Conservation (phyloP, 108 stramenopile species). For the Nitzschia sp. region DNA sequence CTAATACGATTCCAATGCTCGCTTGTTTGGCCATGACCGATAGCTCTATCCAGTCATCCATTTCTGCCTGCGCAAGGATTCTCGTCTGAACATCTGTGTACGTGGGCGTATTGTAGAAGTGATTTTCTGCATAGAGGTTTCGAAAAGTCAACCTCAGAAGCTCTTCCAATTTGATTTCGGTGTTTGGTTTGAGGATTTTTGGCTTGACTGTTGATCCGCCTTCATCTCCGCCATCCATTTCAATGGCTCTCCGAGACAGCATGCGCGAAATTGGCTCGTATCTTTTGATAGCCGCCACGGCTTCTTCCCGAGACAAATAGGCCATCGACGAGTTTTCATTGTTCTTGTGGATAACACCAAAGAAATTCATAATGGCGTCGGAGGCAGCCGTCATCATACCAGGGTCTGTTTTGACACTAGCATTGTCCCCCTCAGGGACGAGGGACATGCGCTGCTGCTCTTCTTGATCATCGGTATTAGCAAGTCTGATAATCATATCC, state of each 20-base stretch:
- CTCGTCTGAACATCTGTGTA: slow-evolving; percentile 9
- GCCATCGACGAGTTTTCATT: neutral
- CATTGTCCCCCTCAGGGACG: neutral
- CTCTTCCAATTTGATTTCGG: slow-evolving; percentile 33
- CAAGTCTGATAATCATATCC: slow-evolving; percentile 14
- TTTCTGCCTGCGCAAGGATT: neutral
- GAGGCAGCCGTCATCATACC: slow-evolving; percentile 4
- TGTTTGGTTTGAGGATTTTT: slow-evolving; percentile 28
- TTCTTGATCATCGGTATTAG: too few relatives aligned
- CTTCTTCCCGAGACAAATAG: slow-evolving; percentile 14
- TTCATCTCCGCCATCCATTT: too few relatives aligned
- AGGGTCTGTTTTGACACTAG: too few relatives aligned
- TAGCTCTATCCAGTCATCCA: slow-evolving; percentile 18
- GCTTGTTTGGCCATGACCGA: slow-evolving; percentile 26
- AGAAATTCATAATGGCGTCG: slow-evolving; percentile 9
- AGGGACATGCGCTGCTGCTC: neutral
- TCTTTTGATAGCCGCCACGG: slow-evolving; percentile 14
- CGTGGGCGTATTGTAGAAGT: slow-evolving; percentile 29
- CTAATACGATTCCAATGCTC: slow-evolving; percentile 31
- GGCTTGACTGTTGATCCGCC: too few relatives aligned
- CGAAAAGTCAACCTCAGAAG: slow-evolving; percentile 25
- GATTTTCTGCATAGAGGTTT: slow-evolving; percentile 25
- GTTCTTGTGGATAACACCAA: slow-evolving; percentile 22
- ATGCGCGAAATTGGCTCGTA: too few relatives aligned
- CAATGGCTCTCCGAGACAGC: too few relatives aligned